phyloP scores from a whole-genome alignment of 2,329 filamentous ascomycete species.

The Reticulascus tulasneorum region DNA sequence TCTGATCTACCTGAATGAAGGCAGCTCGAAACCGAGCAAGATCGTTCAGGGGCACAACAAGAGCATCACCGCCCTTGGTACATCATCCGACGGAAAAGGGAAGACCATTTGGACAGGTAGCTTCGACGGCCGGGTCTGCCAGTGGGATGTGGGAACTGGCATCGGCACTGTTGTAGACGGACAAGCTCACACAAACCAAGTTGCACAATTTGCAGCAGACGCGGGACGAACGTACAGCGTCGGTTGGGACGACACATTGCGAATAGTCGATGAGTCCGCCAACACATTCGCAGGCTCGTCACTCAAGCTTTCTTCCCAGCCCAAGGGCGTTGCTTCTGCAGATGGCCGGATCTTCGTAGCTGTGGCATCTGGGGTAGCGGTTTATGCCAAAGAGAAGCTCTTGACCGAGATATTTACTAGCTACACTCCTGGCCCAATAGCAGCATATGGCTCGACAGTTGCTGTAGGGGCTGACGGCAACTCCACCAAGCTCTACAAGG shows the following conservation, averaged over 20 bases:
- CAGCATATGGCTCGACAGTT: conserved; percentile 62
- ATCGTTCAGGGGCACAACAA: conserved; percentile 87
- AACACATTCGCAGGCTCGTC: conserved; percentile 71
- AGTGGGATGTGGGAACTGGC: conserved; percentile 75
- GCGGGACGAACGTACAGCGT: conserved; percentile 72
- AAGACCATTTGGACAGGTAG: conserved; percentile 82
- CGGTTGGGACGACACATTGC: conserved; percentile 90
- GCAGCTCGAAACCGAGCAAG: conserved; percentile 63
- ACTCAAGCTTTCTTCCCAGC: conserved; percentile 70
- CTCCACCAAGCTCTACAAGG: conserved; percentile 69
- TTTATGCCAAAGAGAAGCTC: conserved; percentile 58
- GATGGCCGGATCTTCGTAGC: conserved; percentile 53
- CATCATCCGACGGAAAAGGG: conserved; percentile 49
- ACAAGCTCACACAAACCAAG: conserved; percentile 78
- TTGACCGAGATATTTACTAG: conserved; percentile 56
- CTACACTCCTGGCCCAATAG: conserved; percentile 67
- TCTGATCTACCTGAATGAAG: conserved; percentile 80
- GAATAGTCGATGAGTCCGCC: conserved; percentile 69
- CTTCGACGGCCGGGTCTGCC: conserved; percentile 82
- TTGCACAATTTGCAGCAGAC: conserved; percentile 67
- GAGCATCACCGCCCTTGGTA: conserved; percentile 74
- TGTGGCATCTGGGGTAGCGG: conserved; percentile 45
- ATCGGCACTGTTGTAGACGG: conserved; percentile 70
- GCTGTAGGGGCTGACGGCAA: conserved; percentile 77
- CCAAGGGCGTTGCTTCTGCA: conserved; percentile 65